These are phyloP conservation scores for Ophiostoma perfectum DNA, from an alignment of 2,329 filamentous ascomycete genomes.

Conservation along the genomic window DNA sequence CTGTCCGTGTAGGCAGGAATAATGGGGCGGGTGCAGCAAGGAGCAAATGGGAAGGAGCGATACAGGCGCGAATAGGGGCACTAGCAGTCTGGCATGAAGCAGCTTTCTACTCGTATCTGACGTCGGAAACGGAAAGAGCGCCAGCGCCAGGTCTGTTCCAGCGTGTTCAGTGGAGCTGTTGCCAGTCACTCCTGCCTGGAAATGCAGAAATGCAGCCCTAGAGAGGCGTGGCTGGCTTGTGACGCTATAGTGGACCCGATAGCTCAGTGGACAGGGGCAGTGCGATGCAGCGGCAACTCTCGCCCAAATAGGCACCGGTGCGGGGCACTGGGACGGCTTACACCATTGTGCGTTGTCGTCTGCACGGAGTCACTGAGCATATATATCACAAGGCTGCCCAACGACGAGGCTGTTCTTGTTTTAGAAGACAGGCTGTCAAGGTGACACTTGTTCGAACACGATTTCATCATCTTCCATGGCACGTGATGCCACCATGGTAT, in stretches of 20 bases:
- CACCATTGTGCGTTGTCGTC: not conserved
- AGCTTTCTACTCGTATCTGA: too few species aligned
- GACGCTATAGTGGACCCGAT: not conserved
- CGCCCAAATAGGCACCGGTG: not conserved
- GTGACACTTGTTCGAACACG: not conserved
- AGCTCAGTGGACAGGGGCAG: conserved; percentile 1
- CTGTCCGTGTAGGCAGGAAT: not conserved
- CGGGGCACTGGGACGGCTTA: conserved; percentile 1
- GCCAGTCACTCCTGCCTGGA: too few species aligned
- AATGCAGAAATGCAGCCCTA: not conserved
- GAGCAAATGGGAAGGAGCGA: not conserved
- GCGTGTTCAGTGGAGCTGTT: not conserved
- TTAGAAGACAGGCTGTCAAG: not conserved
- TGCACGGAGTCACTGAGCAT: not conserved
- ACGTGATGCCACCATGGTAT: not conserved
- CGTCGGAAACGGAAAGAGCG: not conserved
- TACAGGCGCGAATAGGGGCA: not conserved
- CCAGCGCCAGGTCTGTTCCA: not conserved
- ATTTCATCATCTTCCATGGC: not conserved
- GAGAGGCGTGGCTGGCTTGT: conserved; percentile 1
- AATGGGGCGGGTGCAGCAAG: not conserved
- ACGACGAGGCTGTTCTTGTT: not conserved
- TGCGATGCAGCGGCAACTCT: not conserved
- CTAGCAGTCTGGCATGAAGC: not conserved
- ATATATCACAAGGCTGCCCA: not conserved